phyloP scores from a whole-genome alignment of 2,329 filamentous ascomycete species.

The Clarireedia monteithiana region DNA sequence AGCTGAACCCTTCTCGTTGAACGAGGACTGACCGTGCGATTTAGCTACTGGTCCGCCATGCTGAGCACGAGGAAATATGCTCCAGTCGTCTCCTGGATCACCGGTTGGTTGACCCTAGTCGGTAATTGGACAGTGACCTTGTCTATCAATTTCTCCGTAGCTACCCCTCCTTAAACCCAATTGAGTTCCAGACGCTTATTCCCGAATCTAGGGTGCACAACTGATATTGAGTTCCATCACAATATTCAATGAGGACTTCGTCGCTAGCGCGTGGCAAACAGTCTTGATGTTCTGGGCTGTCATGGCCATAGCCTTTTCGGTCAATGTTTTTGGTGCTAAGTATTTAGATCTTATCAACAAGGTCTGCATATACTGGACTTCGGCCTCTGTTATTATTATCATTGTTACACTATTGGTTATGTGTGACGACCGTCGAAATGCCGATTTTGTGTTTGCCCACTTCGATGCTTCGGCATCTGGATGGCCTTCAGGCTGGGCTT shows the following conservation, averaged over 20 bases:
- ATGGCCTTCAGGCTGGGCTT: constrained; percentile 63
- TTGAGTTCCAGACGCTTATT: not conserved
- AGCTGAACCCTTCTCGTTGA: not conserved
- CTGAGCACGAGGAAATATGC: constrained; percentile 57
- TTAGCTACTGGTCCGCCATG: constrained; percentile 58
- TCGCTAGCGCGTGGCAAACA: constrained; percentile 60
- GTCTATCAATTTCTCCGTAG: constrained; percentile 38
- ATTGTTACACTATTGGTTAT: constrained; percentile 50
- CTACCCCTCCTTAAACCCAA: not conserved
- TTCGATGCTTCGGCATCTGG: constrained; percentile 59
- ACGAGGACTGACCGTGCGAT: not conserved
- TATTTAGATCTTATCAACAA: constrained; percentile 63
- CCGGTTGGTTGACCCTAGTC: constrained; percentile 64
- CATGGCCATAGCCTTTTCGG: constrained; percentile 53
- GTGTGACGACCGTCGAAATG: constrained; percentile 49
- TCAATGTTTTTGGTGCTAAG: constrained; percentile 57
- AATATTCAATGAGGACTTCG: constrained; percentile 63
- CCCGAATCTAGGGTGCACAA: constrained; percentile 49
- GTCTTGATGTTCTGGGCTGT: constrained; percentile 66
- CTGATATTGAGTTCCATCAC: constrained; percentile 58
- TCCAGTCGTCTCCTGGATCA: constrained; percentile 60
- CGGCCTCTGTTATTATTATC: constrained; percentile 58
- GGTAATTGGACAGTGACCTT: constrained; percentile 63
- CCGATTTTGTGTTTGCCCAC: constrained; percentile 58
- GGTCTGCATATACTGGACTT: constrained; percentile 67